Evolutionary conservation across 495 filamentous ascomycete species (phyloP).

Genomic region (Podospora pseudopauciseta): DNA sequence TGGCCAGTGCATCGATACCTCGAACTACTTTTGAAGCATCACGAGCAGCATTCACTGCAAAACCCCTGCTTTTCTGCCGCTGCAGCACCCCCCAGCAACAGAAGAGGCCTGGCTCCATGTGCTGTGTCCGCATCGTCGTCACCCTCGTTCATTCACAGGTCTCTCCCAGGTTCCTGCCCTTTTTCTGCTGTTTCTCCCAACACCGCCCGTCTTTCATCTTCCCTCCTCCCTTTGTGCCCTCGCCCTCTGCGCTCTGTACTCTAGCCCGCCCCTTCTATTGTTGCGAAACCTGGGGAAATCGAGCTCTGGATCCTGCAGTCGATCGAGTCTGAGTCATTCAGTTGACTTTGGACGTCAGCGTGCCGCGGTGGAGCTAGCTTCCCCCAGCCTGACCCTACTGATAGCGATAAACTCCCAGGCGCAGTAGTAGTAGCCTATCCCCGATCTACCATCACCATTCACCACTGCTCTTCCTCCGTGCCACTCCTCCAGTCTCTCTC

Average conservation of each 20-base stretch:
- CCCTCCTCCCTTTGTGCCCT: slow-evolving; percentile 11
- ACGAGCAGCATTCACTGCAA: slow-evolving; percentile 16
- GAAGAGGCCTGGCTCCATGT: slow-evolving; percentile 1
- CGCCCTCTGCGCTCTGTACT: slow-evolving; percentile 1
- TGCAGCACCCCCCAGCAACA: slow-evolving; percentile 11
- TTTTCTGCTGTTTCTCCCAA: slow-evolving; percentile 19
- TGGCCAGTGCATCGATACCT: slow-evolving; percentile 11
- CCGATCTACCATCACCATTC: slow-evolving; percentile 2
- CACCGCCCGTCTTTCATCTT: slow-evolving; percentile 1
- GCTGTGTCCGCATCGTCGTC: slow-evolving; percentile 13
- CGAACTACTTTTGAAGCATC: slow-evolving; percentile 17
- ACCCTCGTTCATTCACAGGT: slow-evolving; percentile 16
- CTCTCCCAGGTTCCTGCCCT: slow-evolving; percentile 21
- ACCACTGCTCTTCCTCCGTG: neutral
- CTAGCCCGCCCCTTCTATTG: slow-evolving; percentile 1
- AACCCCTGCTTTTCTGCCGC: slow-evolving; percentile 27
- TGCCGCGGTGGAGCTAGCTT: slow-evolving; percentile 30
- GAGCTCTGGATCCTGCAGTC: slow-evolving; percentile 15
- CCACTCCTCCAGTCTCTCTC: neutral
- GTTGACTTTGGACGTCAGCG: slow-evolving; percentile 38
- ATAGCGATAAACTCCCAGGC: slow-evolving; percentile 9
- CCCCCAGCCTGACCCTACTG: slow-evolving; percentile 10
- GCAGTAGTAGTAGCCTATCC: slow-evolving; percentile 3
- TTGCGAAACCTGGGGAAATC: neutral
- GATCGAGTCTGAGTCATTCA: slow-evolving; percentile 40